Conservation (phyloP, 306 rosid genomes). For the Gastrolobium villosum region DNA sequence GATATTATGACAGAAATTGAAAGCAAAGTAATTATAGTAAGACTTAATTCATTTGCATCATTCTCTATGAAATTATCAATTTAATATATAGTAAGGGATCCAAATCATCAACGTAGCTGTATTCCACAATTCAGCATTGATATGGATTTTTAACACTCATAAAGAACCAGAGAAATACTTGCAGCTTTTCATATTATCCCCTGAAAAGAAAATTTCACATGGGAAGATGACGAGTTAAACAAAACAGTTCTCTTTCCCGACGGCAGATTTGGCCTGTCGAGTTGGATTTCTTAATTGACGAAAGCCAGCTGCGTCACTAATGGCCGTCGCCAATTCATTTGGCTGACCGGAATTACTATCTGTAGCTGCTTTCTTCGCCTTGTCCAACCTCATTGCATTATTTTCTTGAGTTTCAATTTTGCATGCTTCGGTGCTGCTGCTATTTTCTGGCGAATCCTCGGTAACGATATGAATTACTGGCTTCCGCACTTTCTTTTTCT, state of each 20-base stretch:
- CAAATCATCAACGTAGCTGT: slow-evolving; percentile 16
- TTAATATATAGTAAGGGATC: neutral
- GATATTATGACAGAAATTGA: no score
- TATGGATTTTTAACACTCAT: slow-evolving; percentile 19
- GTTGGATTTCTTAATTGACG: slow-evolving; percentile 40
- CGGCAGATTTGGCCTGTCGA: slow-evolving; percentile 13
- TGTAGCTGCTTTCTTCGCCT: slow-evolving; percentile 26
- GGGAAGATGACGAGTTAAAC: slow-evolving; percentile 9
- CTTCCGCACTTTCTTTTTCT: slow-evolving; percentile 57
- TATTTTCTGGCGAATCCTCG: slow-evolving; percentile 56
- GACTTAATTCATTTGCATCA: no score
- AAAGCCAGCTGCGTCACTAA: slow-evolving; percentile 36
- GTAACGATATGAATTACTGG: slow-evolving; percentile 63
- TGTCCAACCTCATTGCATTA: slow-evolving; percentile 28
- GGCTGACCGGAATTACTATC: slow-evolving; percentile 34
- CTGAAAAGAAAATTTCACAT: neutral
- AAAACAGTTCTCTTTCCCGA: slow-evolving; percentile 36
- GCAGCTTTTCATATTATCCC: neutral
- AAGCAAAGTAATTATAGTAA: no score
- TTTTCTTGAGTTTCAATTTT: slow-evolving; percentile 36
- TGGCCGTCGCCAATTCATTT: slow-evolving; percentile 36
- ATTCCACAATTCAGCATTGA: slow-evolving; percentile 30
- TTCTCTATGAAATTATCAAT: no score
- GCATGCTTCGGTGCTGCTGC: slow-evolving; percentile 32
- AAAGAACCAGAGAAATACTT: slow-evolving; percentile 32